A percentile compares a stretch with the other conserved stretches of the same genome.
phyloP scores from a whole-genome alignment of 306 rosid genomes.

The Medicago lupulina region DNA sequence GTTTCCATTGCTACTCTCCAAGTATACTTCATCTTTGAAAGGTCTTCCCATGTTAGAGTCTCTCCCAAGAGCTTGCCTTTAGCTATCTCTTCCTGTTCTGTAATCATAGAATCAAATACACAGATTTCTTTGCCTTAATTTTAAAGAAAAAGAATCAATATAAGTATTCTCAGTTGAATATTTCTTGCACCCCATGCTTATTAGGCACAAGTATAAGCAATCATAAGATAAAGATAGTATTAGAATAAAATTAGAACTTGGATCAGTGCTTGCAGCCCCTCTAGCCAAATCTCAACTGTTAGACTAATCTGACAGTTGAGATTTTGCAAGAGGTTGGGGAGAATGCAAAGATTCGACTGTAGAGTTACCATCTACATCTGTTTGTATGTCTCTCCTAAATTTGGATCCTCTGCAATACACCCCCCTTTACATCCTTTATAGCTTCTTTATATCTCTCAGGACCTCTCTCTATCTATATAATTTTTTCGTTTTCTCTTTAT shows the following conservation, averaged over 20 bases:
- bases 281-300: no score
- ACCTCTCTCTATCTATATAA: not conserved
- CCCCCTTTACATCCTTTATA: no score
- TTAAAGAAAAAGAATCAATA: conserved; percentile 7
- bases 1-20: conserved; percentile 84
- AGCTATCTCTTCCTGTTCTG: conserved; percentile 79
- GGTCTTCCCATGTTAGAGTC: conserved; percentile 76
- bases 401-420: no score
- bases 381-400: no score
- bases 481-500: not conserved
- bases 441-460: no score
- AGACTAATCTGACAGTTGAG: no score
- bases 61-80: conserved; percentile 60
- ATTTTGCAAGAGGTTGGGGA: no score
- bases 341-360: no score
- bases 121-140: not conserved
- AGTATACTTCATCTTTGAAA: conserved; percentile 82
- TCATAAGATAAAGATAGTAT: not conserved
- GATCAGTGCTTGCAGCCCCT: no score
- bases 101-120: conserved; percentile 30
- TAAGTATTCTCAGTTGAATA: not conserved
- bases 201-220: not conserved
- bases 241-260: not conserved
- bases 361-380: no score
- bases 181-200: not conserved